Conservation (phyloP, 768 basidiomycete species). For the Royoungia palumana region DNA sequence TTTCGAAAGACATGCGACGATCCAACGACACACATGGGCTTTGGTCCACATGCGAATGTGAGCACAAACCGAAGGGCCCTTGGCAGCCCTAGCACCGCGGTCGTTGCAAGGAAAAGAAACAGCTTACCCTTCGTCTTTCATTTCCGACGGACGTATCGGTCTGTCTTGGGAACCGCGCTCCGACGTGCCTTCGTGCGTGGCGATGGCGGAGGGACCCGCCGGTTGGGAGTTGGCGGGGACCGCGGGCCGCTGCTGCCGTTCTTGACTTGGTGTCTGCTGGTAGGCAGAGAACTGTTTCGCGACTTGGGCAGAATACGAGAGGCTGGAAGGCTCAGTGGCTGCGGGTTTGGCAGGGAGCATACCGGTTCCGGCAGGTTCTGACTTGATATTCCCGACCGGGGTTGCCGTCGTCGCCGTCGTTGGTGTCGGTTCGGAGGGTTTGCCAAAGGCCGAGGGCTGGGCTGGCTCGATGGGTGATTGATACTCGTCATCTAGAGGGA, state of each 20-base stretch:
- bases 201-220: slow-evolving; percentile 29
- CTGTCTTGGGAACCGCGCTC: slow-evolving; percentile 41
- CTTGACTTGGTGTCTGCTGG: slow-evolving; percentile 64
- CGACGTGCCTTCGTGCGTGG: slow-evolving; percentile 35
- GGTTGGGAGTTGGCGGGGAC: slow-evolving; percentile 22
- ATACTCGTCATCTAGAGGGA: slow-evolving; percentile 32
- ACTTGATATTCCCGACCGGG: slow-evolving; percentile 16
- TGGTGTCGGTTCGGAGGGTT: slow-evolving; percentile 16
- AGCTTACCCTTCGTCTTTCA: slow-evolving; percentile 83
- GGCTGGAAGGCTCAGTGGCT: slow-evolving; percentile 24
- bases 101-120: slow-evolving; percentile 13
- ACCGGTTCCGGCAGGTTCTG: slow-evolving; percentile 19
- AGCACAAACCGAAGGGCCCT: slow-evolving; percentile 7
- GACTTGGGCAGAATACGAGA: slow-evolving; percentile 63
- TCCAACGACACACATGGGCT: slow-evolving; percentile 2
- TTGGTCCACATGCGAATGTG: slow-evolving; percentile 6
- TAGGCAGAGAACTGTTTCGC: slow-evolving; percentile 64
- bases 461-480: slow-evolving; percentile 26
- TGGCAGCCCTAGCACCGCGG: slow-evolving; percentile 15
- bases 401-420: slow-evolving; percentile 19
- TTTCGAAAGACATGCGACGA: slow-evolving; percentile 12
- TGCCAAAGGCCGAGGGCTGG: slow-evolving; percentile 18
- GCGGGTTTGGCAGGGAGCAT: slow-evolving; percentile 29
- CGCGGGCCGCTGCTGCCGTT: slow-evolving; percentile 46
- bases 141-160: slow-evolving; percentile 64